Base-by-base conservation (phyloP, 805 yeast genomes). In the Saccharomycopsis javanensis region DNA sequence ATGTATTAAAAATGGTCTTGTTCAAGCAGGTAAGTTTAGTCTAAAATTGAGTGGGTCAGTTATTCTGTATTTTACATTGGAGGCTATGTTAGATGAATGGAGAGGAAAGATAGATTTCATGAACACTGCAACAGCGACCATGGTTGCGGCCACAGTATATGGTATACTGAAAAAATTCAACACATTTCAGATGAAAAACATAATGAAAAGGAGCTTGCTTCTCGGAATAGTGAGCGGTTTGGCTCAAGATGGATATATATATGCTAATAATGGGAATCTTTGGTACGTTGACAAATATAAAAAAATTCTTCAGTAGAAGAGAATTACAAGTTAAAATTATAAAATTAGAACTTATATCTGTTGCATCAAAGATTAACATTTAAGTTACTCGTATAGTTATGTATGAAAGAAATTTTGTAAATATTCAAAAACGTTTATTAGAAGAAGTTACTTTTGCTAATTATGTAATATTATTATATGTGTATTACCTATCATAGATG, bases 221-320 rank as follows among this genome's bases (percentile, higher is more conserved):
- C 69, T 85, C 59, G 96, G 96, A 0, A 61, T 81, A 2, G 65
- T 72, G 2, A 72, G 80, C 51, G 96, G 96, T 0, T 62, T 85
- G 20, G 69, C 79, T 0, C 90, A 89, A 66, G 96, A 88, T 68
- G 68, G 74, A 4, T 66, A 85, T 63, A 76, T 83, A 33, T 79
- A 74, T 62, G 57, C 70, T 1, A 72, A 85, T 63, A 88, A 88
- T 5, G 86, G 84, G 1, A 69, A 75, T 50, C 75, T 83, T 7
- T 87, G 94, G 92, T 86, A 86, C 63, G 57, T 80, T 31, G 35
- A 57, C 33, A 23, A 48, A 34, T 42, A 15, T 7, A 42, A 42
- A 42, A 42, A 6, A 11, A 13, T 20, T 15, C 5, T 42, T 20
- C 28, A 42, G 48, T 10, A 42, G 28, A 5, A 4, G 4, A 4